These are phyloP conservation scores for Podochytrium sp. DNA, from an alignment of 192 early-diverging fungal species.

Conservation along the genomic window DNA sequence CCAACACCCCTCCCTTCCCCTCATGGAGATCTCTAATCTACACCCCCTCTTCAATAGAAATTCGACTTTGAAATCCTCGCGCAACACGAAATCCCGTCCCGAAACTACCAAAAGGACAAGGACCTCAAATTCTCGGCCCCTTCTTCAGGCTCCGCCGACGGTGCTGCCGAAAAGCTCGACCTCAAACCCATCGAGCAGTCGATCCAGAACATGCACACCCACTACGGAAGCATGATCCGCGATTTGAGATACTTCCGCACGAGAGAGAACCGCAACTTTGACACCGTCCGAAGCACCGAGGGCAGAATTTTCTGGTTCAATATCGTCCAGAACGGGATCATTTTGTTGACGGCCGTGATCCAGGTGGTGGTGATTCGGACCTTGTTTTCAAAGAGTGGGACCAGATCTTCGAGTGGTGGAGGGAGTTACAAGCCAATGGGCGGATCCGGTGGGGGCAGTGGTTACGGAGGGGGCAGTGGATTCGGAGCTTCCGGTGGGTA, in stretches of 20 bases:
- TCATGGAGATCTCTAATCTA: too few species aligned
- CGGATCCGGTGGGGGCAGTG: background rate
- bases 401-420: background rate
- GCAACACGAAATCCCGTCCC: constrained; percentile 74
- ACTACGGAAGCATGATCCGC: constrained; percentile 72
- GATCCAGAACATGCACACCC: constrained; percentile 55
- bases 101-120: constrained; percentile 27
- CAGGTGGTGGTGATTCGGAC: constrained; percentile 94
- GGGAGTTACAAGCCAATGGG: background rate
- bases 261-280: constrained; percentile 88
- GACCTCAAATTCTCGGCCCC: constrained; percentile 23
- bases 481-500: background rate
- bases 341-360: constrained; percentile 82
- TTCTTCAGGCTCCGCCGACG: constrained; percentile 10
- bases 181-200: constrained; percentile 60
- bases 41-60: too few species aligned
- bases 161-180: constrained; percentile 43
- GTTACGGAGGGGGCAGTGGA: background rate
- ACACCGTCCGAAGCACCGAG: constrained; percentile 87
- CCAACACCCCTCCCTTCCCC: too few species aligned
- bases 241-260: constrained; percentile 89
- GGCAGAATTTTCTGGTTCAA: constrained; percentile 92
- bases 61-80: constrained; percentile 94
- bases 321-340: constrained; percentile 70
- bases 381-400: constrained; percentile 72